Evolutionary conservation across 176 grass and related monocot species (phyloP), one percentile per base, ranked within the genome.

Genomic region (Avena insularis): DNA sequence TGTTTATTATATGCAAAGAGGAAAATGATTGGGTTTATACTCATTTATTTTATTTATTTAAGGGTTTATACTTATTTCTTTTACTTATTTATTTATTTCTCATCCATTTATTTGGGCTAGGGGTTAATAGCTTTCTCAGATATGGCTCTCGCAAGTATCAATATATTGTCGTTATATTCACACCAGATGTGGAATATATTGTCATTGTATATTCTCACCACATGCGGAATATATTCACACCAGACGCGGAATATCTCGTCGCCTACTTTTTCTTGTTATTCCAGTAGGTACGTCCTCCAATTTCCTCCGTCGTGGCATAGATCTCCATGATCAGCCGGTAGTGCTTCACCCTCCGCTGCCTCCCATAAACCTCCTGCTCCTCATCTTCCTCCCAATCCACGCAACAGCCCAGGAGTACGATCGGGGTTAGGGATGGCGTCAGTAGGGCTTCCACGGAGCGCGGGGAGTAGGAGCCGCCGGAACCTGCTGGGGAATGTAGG

Each of bases 321-420:
- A 98, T 77, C 81, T 92, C 88, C 2, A 75, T 40, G 79, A 94
- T 89, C 86, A 77, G 40, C 60, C 93, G 90, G 50, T 79, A 91
- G 84, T 87, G 77, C 80, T 56, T 88, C 83, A 43, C 82, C 83
- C 60, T 86, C 19, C 95, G 66, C 85, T 61, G 65, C 51, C 71
- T 85, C 14, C 78, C 71, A 1, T 63, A 1, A 9, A 77, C 84
- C 62, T 89, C 90, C 33, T 90, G 51, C 48, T 76, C 86, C 33
- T 84, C 70, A 5, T 81, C 80, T 12, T 84, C 89, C 47, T 64
- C 83, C 21, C 57, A 70, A 38, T 67, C 83, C 12, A 75, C 15
- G 29, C 15, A 19, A 45, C 5, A 81, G 1, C 6, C 77, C 4
- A 20, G 46, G 6, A 50, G n/a, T 23, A 75, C 6, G 72, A 23